Evolutionary conservation across 768 basidiomycete species (phyloP).

Genomic region (Termitomyces sp.): DNA sequence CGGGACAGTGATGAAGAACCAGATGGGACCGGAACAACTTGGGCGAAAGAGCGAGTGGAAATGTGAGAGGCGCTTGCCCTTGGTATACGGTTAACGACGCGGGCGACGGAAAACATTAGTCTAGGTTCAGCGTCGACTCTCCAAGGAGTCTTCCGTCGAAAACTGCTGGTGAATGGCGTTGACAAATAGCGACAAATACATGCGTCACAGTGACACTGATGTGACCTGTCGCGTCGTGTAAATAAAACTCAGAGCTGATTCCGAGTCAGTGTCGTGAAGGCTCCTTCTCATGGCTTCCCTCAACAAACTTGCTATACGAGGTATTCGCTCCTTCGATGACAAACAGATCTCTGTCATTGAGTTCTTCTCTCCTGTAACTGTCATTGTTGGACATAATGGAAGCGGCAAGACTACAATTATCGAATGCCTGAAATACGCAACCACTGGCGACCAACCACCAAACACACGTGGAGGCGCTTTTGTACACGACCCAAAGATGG

Average conservation of each 20-base stretch:
- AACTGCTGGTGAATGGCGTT: neutral
- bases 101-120: constrained; percentile 13
- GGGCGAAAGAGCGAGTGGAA: constrained; percentile 23
- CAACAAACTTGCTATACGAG: constrained; percentile 91
- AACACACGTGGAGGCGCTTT: constrained; percentile 99
- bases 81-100: constrained; percentile 6
- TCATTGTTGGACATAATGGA: constrained; percentile 98
- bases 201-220: neutral
- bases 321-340: constrained; percentile 96
- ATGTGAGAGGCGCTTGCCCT: constrained; percentile 4
- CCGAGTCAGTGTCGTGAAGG: neutral
- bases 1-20: constrained; percentile 1
- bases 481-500: constrained; percentile 98
- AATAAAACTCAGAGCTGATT: neutral
- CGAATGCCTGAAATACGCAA: constrained; percentile 98
- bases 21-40: constrained; percentile 16
- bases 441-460: constrained; percentile 96
- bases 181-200: constrained; percentile 7
- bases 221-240: constrained; percentile 16
- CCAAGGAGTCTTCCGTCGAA: too few relatives aligned
- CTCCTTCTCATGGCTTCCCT: constrained; percentile 64
- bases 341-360: constrained; percentile 91
- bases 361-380: constrained; percentile 96
- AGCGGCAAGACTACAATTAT: constrained; percentile 99
- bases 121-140: neutral